These are phyloP conservation scores for Heliamphora exappendiculata DNA, from an alignment of 148 eudicot species.

Conservation along the genomic window DNA sequence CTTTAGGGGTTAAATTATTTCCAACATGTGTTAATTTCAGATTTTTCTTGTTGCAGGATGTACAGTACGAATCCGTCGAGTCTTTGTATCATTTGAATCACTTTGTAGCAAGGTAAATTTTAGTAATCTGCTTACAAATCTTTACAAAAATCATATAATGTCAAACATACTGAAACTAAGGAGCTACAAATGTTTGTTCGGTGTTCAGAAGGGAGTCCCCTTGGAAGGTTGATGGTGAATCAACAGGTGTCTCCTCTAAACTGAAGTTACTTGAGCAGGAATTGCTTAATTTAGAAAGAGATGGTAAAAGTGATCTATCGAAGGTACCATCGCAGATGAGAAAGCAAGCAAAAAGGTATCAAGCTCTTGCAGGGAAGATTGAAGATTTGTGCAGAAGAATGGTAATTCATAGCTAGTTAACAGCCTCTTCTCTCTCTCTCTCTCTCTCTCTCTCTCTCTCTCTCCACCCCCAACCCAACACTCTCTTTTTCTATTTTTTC, in stretches of 20 bases:
- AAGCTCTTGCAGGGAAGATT: conserved; percentile 81
- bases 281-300: conserved; percentile 63
- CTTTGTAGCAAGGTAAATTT: conserved; percentile 64
- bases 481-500: no score
- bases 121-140: not conserved
- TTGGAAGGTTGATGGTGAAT: conserved; percentile 86
- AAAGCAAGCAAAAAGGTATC: conserved; percentile 92
- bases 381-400: conserved; percentile 89
- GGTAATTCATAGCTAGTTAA: conserved; percentile 37
- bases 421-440: no score
- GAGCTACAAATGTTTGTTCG: conserved; percentile 2
- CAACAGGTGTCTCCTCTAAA: conserved; percentile 75
- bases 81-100: conserved; percentile 55
- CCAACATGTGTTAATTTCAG: not conserved
- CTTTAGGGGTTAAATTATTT: no score
- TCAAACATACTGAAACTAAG: conserved; percentile 1
- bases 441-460: no score
- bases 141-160: not conserved
- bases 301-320: conserved; percentile 45
- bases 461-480: no score
- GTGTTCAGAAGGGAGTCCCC: conserved; percentile 97
- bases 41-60: conserved; percentile 47
- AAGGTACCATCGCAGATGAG: conserved; percentile 73
- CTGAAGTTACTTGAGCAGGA: conserved; percentile 87
- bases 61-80: conserved; percentile 64